phyloP scores from a whole-genome alignment of 305 asterid genomes.

The Rubia peregrina region DNA sequence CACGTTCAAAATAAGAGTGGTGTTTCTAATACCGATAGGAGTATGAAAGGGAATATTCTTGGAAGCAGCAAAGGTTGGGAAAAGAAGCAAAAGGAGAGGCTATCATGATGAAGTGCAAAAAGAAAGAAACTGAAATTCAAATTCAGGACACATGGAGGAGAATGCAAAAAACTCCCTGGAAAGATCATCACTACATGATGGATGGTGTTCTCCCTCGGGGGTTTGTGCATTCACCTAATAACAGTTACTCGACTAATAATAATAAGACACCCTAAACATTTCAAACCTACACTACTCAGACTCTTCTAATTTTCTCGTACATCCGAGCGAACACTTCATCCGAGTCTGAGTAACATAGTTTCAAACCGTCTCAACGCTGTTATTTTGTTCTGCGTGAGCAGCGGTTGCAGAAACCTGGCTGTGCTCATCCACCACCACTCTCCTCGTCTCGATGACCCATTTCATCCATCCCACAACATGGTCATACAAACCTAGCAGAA shows the following conservation, averaged over 20 bases:
- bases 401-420: conserved; percentile 51
- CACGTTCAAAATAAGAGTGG: not conserved
- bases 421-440: conserved; percentile 47
- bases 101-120: not conserved
- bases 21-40: not conserved
- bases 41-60: not conserved
- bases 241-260: not conserved
- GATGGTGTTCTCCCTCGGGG: conserved; percentile 7
- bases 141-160: not conserved
- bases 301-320: not conserved
- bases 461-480: conserved; percentile 22
- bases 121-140: not conserved
- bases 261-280: not conserved
- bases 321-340: not conserved
- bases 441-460: conserved; percentile 39
- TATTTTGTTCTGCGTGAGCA: conserved; percentile 22
- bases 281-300: not conserved
- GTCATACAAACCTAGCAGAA: conserved; percentile 46
- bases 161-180: conserved; percentile 8
- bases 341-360: not conserved
- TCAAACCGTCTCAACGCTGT: conserved; percentile 27
- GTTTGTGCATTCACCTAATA: not conserved
- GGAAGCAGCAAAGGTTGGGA: too few species aligned
- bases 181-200: not conserved
- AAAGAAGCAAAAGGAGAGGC: too few species aligned